These are phyloP conservation scores for Phalaenopsis hybrid DNA, from an alignment of 116 monocot species.

Conservation along the genomic window DNA sequence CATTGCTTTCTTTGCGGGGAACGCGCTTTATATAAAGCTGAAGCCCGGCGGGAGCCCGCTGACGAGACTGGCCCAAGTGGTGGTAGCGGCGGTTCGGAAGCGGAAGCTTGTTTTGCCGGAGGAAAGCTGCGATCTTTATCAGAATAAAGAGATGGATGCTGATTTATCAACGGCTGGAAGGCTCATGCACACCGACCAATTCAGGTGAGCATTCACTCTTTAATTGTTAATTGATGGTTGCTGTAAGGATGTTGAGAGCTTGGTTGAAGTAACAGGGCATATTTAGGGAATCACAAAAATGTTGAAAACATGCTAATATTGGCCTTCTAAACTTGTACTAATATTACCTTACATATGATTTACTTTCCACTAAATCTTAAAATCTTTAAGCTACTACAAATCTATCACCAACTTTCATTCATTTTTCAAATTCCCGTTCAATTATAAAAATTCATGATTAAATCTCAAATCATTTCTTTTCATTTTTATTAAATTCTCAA, in stretches of 20 bases:
- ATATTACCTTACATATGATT: no score
- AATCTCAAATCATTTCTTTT: no score
- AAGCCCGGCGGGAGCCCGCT: slow-evolving; percentile 59
- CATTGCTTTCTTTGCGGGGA: slow-evolving; percentile 42
- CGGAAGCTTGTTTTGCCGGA: slow-evolving; percentile 14
- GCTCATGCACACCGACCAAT: slow-evolving; percentile 53
- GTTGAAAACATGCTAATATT: no score
- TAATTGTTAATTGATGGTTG: background rate
- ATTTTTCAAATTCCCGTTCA: no score
- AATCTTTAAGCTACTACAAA: no score
- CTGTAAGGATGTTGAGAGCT: background rate
- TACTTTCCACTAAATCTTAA: no score
- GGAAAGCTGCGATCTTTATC: slow-evolving; percentile 28
- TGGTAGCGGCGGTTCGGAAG: slow-evolving; percentile 54
- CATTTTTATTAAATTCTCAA: no score
- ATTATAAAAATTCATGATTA: no score
- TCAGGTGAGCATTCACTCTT: slow-evolving; percentile 20
- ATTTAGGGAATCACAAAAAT: no score
- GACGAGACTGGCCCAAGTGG: slow-evolving; percentile 44
- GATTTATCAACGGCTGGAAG: slow-evolving; percentile 45
- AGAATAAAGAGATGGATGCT: slow-evolving; percentile 50
- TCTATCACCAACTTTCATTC: no score
- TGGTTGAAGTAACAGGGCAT: no score
- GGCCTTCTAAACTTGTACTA: no score
- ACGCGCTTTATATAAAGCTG: slow-evolving; percentile 39